Conservation (phyloP, 495 filamentous ascomycete species). For the Xylaria palmicola region DNA sequence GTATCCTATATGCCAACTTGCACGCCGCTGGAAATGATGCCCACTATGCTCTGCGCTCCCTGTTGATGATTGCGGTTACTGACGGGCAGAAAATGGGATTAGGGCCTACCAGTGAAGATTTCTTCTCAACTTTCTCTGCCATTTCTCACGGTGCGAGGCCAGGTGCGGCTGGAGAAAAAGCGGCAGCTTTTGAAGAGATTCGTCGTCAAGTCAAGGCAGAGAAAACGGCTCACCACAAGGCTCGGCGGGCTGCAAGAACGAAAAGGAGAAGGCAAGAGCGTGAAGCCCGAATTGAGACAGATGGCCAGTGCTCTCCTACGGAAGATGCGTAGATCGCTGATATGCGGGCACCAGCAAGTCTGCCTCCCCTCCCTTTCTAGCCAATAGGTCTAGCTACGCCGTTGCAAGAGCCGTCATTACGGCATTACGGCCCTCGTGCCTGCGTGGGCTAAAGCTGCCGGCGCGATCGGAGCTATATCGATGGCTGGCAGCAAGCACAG, state of each 20-base stretch:
- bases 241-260: slow-evolving; percentile 9
- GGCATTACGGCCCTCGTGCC: neutral
- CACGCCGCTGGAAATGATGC: slow-evolving; percentile 23
- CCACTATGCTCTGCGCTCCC: slow-evolving; percentile 17
- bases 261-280: slow-evolving; percentile 13
- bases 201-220: neutral
- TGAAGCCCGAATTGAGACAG: neutral
- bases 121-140: slow-evolving; percentile 3
- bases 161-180: slow-evolving; percentile 9
- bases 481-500: neutral
- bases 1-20: slow-evolving; percentile 16
- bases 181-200: slow-evolving; percentile 5
- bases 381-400: slow-evolving; percentile 9
- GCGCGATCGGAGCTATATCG: neutral
- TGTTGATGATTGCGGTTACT: slow-evolving; percentile 22
- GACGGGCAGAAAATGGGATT: slow-evolving; percentile 14
- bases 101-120: slow-evolving; percentile 7
- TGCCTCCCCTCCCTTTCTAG: slow-evolving; percentile 9
- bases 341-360: slow-evolving; percentile 7
- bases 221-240: slow-evolving; percentile 6
- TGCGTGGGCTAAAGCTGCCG: neutral
- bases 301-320: slow-evolving; percentile 4
- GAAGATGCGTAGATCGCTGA: slow-evolving; percentile 6
- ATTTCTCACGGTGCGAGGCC: slow-evolving; percentile 11
- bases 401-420: slow-evolving; percentile 5